Conservation (phyloP, 2,329 filamentous ascomycete species). For the Coniosporium tulheliwenetii region DNA sequence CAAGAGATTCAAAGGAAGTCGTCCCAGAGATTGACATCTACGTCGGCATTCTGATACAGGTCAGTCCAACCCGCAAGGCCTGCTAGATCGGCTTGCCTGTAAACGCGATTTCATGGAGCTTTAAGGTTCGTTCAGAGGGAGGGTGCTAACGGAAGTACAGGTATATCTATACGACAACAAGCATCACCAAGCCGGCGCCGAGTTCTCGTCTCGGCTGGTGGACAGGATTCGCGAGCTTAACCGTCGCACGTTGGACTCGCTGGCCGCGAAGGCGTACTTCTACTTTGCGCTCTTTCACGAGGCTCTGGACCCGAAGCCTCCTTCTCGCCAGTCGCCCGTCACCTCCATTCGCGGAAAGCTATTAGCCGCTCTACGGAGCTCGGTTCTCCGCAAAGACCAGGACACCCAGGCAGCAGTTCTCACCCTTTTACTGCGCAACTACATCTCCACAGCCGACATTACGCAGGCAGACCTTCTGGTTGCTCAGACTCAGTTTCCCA, state of each 20-base stretch:
- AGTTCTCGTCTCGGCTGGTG: conserved; percentile 71
- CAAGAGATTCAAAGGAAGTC: conserved; percentile 51
- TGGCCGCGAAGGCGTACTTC: neutral
- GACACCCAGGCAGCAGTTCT: conserved; percentile 97
- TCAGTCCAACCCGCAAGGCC: conserved; percentile 6
- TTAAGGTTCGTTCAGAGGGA: neutral
- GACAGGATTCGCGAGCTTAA: conserved; percentile 80
- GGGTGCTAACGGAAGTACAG: conserved; percentile 34
- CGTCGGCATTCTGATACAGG: conserved; percentile 55
- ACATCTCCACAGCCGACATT: conserved; percentile 91
- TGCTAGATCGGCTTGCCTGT: conserved; percentile 13
- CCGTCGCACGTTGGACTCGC: conserved; percentile 2
- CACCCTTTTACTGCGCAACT: conserved; percentile 86
- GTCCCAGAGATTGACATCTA: conserved; percentile 83
- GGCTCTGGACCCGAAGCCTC: conserved; percentile 71
- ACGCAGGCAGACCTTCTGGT: conserved; percentile 91
- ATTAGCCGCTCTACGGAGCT: conserved; percentile 76
- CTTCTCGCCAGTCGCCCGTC: conserved; percentile 75
- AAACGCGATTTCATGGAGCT: conserved; percentile 17
- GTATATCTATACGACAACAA: conserved; percentile 81
- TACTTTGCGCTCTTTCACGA: conserved; percentile 78
- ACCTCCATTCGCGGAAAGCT: conserved; percentile 76
- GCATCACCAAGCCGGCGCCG: conserved; percentile 61
- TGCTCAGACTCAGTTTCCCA: conserved; percentile 87
- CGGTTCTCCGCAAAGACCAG: conserved; percentile 91